A percentile compares a stretch with the other conserved stretches of the same genome.
Conservation (phyloP, 306 rosid genomes). For the Cicer bijugum region DNA sequence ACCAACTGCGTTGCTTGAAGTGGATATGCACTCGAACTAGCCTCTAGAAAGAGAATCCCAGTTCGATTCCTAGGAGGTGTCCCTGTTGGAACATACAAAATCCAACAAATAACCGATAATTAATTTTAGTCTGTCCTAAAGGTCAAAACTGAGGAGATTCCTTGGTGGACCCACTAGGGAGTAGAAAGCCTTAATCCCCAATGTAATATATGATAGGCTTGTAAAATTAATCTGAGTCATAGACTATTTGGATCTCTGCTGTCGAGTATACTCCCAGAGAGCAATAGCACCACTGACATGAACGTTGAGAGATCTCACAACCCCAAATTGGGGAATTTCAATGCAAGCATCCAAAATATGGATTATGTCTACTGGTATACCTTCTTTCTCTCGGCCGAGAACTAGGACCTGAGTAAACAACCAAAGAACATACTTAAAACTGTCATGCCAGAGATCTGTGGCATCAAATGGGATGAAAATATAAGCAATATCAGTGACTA, state of each 20-base stretch:
- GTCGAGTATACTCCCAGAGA: slow-evolving; percentile 95
- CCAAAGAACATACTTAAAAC: slow-evolving; percentile 23
- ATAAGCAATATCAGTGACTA: slow-evolving; percentile 19
- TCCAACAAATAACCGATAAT: background rate
- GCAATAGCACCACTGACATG: slow-evolving; percentile 99
- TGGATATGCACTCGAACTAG: background rate
- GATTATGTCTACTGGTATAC: slow-evolving; percentile 90
- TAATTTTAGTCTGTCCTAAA: background rate
- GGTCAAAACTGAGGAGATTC: background rate
- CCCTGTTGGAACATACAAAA: background rate
- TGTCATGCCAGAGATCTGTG: background rate
- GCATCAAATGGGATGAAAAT: slow-evolving; percentile 4
- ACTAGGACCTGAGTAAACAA: slow-evolving; percentile 73
- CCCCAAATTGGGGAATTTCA: slow-evolving; percentile 94
- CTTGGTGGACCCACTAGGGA: background rate
- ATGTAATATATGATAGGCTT: slow-evolving; percentile 3
- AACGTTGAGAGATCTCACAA: slow-evolving; percentile 94
- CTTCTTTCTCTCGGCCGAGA: slow-evolving; percentile 96
- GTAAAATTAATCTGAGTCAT: slow-evolving; percentile 29
- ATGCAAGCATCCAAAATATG: slow-evolving; percentile 87
- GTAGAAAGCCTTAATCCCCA: background rate
- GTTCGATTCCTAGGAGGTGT: background rate
- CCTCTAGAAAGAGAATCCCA: background rate
- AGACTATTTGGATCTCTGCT: slow-evolving; percentile 71
- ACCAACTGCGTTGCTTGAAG: background rate